These are phyloP conservation scores for Grosmannia serpens DNA, from an alignment of 2,329 filamentous ascomycete species.

Conservation along the genomic window DNA sequence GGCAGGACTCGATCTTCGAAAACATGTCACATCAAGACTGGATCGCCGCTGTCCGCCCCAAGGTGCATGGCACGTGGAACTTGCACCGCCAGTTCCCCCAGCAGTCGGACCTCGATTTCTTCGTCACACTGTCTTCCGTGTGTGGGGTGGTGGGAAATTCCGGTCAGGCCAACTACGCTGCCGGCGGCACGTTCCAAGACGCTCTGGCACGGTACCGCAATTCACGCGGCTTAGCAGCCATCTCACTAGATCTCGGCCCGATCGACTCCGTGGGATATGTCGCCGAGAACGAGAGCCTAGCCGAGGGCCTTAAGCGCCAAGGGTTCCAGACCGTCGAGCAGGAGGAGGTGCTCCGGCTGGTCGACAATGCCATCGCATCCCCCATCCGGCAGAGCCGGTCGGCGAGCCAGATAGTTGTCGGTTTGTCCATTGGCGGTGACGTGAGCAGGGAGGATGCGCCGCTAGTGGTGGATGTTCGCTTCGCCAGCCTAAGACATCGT, in stretches of 20 bases:
- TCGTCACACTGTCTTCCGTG: constrained; percentile 27
- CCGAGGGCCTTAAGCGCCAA: not conserved
- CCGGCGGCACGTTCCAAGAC: constrained; percentile 24
- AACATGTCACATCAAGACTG: constrained; percentile 7
- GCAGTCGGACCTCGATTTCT: constrained; percentile 23
- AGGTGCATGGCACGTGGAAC: constrained; percentile 9
- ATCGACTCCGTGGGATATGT: constrained; percentile 12
- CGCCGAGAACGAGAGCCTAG: constrained; percentile 7
- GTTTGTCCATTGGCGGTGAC: not conserved
- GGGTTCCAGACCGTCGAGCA: not conserved
- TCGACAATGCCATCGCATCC: not conserved
- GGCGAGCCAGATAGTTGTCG: not conserved
- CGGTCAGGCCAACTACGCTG: constrained; percentile 27
- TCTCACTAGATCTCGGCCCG: constrained; percentile 13
- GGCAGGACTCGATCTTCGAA: constrained; percentile 3
- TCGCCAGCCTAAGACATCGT: not conserved
- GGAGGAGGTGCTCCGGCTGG: not conserved
- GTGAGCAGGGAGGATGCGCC: not conserved
- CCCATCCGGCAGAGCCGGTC: not conserved
- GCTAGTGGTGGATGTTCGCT: not conserved
- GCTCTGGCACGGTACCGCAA: constrained; percentile 2
- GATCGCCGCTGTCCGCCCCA: constrained; percentile 3
- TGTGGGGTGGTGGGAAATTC: constrained; percentile 23
- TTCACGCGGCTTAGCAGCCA: not conserved
- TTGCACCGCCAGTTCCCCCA: not conserved